A percentile compares a stretch with the other conserved stretches of the same genome.
These are phyloP conservation scores for Hyphopichia buzzinii DNA, from an alignment of 1,139 yeast species.

Conservation along the genomic window DNA sequence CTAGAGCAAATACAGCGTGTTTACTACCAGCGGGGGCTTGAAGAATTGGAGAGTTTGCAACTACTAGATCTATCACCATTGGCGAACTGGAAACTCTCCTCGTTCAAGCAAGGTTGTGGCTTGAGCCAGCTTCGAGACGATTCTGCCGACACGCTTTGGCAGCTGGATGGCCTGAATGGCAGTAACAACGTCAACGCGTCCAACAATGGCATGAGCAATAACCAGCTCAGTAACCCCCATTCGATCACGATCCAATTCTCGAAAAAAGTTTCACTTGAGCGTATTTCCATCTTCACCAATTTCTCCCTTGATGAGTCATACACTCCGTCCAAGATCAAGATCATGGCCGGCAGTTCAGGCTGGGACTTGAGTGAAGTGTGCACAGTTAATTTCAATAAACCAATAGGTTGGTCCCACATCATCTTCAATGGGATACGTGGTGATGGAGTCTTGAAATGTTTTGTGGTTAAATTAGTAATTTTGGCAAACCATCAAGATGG, in stretches of 20 bases:
- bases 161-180: constrained; percentile 74
- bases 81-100: constrained; percentile 85
- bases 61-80: constrained; percentile 71
- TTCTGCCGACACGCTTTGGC: constrained; percentile 81
- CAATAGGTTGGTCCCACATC: constrained; percentile 85
- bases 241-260: constrained; percentile 76
- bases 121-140: constrained; percentile 71
- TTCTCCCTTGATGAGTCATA: constrained; percentile 80
- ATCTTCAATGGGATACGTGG: constrained; percentile 60
- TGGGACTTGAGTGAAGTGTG: constrained; percentile 81
- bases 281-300: constrained; percentile 71
- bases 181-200: constrained; percentile 20
- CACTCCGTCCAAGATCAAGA: constrained; percentile 73
- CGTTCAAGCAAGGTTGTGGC: constrained; percentile 72
- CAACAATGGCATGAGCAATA: constrained; percentile 27
- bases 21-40: constrained; percentile 48
- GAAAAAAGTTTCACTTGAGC: constrained; percentile 67
- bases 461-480: constrained; percentile 65
- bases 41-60: constrained; percentile 57
- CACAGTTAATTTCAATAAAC: constrained; percentile 62
- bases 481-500: constrained; percentile 92
- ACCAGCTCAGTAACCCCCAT: constrained; percentile 73
- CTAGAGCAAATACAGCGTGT: constrained; percentile 41
- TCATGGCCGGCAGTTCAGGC: constrained; percentile 82
- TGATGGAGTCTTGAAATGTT: constrained; percentile 67